phyloP scores from a whole-genome alignment of 352 stramenopile genomes.

The Phytopythium oedochilum region DNA sequence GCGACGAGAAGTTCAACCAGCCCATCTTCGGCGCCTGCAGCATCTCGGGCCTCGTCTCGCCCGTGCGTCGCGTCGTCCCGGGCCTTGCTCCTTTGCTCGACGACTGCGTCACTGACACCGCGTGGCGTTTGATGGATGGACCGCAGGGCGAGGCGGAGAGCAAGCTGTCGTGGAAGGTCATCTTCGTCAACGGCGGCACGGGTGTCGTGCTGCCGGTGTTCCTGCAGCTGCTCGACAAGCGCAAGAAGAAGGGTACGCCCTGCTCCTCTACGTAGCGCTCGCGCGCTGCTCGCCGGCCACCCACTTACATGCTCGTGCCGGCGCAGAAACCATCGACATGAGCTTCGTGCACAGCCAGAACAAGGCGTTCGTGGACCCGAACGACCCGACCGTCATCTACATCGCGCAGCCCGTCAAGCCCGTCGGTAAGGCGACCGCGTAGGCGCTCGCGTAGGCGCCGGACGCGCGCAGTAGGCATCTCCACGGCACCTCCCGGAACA shows the following conservation, averaged over 20 bases:
- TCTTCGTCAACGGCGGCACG: slow-evolving; percentile 82
- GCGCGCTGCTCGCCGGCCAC: too few species aligned
- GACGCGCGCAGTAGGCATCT: too few species aligned
- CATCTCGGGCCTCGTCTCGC: slow-evolving; percentile 65
- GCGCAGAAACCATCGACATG: slow-evolving; percentile 59
- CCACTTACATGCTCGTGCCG: not conserved
- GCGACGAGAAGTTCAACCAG: slow-evolving; percentile 88
- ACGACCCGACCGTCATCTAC: slow-evolving; percentile 84
- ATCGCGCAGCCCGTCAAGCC: slow-evolving; percentile 58
- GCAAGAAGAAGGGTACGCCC: slow-evolving; percentile 60
- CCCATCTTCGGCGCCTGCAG: slow-evolving; percentile 88
- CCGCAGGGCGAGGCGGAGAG: slow-evolving; percentile 20
- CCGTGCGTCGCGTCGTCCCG: slow-evolving; percentile 20
- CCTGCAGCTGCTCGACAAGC: slow-evolving; percentile 70
- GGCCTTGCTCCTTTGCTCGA: not conserved
- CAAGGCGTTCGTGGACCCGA: slow-evolving; percentile 82
- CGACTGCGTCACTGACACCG: not conserved
- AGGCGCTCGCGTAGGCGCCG: not conserved
- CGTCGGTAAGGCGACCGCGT: not conserved
- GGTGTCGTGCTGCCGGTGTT: slow-evolving; percentile 83
- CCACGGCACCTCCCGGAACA: too few species aligned
- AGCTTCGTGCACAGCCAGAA: slow-evolving; percentile 77
- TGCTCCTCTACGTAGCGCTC: too few species aligned
- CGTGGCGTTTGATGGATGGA: too few species aligned
- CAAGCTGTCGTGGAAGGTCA: slow-evolving; percentile 71